Evolutionary conservation across 805 yeast genomes (phyloP), one percentile per base, ranked within the genome.

Genomic region (Barnettozyma wickerhamii): DNA sequence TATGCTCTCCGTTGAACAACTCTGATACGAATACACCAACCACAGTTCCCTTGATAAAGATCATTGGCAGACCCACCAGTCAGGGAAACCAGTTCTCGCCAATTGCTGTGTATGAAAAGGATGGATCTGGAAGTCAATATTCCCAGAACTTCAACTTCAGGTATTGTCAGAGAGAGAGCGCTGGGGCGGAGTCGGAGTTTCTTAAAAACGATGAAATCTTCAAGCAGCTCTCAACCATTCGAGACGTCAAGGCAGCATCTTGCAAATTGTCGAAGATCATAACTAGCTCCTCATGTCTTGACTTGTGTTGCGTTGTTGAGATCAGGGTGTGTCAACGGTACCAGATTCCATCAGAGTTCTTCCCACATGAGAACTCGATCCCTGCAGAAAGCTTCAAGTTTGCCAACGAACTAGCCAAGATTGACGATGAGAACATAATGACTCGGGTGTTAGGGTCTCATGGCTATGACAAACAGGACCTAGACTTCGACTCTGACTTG

Each of bases 121-220:
- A 79, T 59, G 84, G 84, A 0, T 75, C 83, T 6, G 85, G 84
- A 13, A 71, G 72, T 13, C 73, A 80, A n/a, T 79, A 78, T 49
- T 63, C 68, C 4, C 79, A 68, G 40, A 73, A 73, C 48, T 64
- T 65, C 35, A 69, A 64, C 42, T 66, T 76, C 40, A 60, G 72
- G 42, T 69, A 71, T 48, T 60, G 65, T 36, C 63, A 64, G 38
- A 56, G 50, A 19, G 56, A 53, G 24, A 35, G 52, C 1, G 50
- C 37, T 1, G 49, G 28, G 4, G 33, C 30, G 5, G 39, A 59
- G 20, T 50, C 50, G 18, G 63, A 58, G 1, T 52, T 53, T 26
- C 35, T 55, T 31, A 47, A 55, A n/a, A 66, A 66, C 45, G 47
- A 57, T 20, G 50, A 52, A 7, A 50, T 76, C 10, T 59, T 71